Evolutionary conservation across 2,329 filamentous ascomycete species (phyloP).

Genomic region (Botrytis fabae): DNA sequence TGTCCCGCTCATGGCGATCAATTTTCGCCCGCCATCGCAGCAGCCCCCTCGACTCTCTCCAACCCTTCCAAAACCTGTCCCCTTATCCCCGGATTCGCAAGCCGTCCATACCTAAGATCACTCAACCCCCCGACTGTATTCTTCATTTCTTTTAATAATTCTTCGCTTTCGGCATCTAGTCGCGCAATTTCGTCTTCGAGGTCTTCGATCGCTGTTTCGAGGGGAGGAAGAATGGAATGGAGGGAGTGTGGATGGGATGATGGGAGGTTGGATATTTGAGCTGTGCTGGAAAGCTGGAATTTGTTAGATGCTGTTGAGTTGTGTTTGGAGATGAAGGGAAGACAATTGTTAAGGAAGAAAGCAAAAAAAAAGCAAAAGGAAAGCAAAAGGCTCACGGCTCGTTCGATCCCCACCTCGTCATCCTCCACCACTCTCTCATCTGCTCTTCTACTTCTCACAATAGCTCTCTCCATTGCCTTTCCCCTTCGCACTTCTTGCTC

Average conservation of each 20-base stretch:
- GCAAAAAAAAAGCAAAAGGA: background rate
- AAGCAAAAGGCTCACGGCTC: constrained; percentile 47
- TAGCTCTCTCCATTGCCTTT: constrained; percentile 57
- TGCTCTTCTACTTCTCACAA: constrained; percentile 54
- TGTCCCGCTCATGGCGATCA: background rate
- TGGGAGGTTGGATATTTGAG: constrained; percentile 44
- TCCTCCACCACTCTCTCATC: constrained; percentile 58
- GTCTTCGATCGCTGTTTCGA: constrained; percentile 65
- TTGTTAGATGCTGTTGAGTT: background rate
- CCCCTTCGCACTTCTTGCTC: constrained; percentile 63
- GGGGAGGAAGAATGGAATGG: constrained; percentile 63
- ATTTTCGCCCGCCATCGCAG: background rate
- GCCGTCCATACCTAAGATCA: constrained; percentile 77
- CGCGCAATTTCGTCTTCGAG: constrained; percentile 67
- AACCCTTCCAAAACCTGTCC: constrained; percentile 69
- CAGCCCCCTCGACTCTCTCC: constrained; percentile 52
- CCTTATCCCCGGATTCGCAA: constrained; percentile 63
- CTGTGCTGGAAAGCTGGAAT: constrained; percentile 22
- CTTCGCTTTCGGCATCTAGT: constrained; percentile 64
- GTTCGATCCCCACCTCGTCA: constrained; percentile 64
- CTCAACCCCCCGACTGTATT: constrained; percentile 72
- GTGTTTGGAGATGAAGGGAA: too few species aligned
- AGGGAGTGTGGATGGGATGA: constrained; percentile 59
- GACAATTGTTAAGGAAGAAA: background rate
- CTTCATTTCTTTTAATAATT: constrained; percentile 60